Conservation (phyloP, 23 red algal species). For the Chondrus crispus region DNA sequence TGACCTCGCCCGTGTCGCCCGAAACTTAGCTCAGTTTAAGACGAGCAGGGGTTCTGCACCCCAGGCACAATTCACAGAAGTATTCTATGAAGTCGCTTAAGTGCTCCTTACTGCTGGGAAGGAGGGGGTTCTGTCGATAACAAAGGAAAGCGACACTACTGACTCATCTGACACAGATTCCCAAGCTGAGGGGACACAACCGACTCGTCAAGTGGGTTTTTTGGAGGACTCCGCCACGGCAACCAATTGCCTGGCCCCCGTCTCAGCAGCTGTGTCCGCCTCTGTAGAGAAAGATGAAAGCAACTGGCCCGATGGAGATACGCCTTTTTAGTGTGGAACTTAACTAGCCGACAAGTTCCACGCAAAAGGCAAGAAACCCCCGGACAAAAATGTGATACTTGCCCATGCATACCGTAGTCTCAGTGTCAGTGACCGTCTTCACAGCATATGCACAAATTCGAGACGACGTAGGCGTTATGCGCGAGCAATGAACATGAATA, state of each 20-base stretch:
- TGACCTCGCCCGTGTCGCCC: not conserved
- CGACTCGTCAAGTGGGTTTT: not conserved
- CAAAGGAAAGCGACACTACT: not conserved
- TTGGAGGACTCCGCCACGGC: not conserved
- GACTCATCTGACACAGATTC: not conserved
- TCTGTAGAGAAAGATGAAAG: not conserved
- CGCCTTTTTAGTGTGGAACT: not conserved
- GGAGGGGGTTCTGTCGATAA: not conserved
- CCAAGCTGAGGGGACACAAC: not conserved
- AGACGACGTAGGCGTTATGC: too few species aligned
- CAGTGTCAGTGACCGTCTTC: too few species aligned
- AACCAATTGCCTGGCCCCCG: not conserved
- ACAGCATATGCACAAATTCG: too few species aligned
- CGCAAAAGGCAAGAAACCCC: too few species aligned
- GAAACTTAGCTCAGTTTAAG: not conserved
- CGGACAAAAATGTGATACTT: too few species aligned
- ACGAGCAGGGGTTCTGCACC: not conserved
- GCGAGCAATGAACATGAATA: too few species aligned
- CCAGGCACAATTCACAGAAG: not conserved
- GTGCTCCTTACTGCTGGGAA: not conserved
- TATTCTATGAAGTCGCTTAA: not conserved
- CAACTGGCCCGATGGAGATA: not conserved
- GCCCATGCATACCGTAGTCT: too few species aligned
- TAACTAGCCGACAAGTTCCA: too few species aligned
- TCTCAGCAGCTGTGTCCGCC: not conserved